Evolutionary conservation across 1,284 basidiomycete genomes (phyloP), one percentile per base, ranked within the genome.

Genomic region (Coniferiporia weirii): DNA sequence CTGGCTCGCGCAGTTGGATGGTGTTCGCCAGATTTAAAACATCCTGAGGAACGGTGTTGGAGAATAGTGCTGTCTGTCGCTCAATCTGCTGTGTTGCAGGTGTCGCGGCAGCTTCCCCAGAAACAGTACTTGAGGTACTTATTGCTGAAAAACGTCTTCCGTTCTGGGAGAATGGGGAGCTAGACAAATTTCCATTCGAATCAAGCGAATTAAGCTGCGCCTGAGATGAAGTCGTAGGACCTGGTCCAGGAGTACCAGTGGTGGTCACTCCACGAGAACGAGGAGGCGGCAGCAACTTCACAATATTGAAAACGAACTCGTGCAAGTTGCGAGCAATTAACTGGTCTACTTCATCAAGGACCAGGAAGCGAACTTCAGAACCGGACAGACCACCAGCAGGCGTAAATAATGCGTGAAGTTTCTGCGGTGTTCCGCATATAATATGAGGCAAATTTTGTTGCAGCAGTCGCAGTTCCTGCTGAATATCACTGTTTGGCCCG

Each of bases 261-360:
- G 76, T 64, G 17, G 47, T 45, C 34, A 75, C 73, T 17, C 86
- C 80, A 61, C 87, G 85, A 55, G 86, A 85, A n/a, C 89, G 83
- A 36, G 93, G 88, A 9, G 88, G 80, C 17, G 95, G 96, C 17
- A 99, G 77, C 45, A 95, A 76, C 63, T 94, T 93, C 65, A 95
- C 91, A 66, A 98, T 90, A 66, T 85, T 91, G 72, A 93, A 88
- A 20, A 99, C 95, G 69, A 90, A 93, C 60, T 99, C 96, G 66
- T 97, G 93, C 59, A 98, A 75, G 70, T 98, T 98, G 56, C 96
- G 86, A 7, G 96, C 95, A 69, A 99, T 97, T 63, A 99, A 76
- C 71, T 98, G 97, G 70, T 99, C 96, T 45, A 98, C 95, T 70
- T 99, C 96, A 69, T 99, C 96, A 17, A 99, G 81, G 32, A 98